Percentiles rank a stretch among this genome's conserved stretches.
phyloP scores from a whole-genome alignment of 2,329 filamentous ascomycete genomes.

The Plenodomus lindquistii region DNA sequence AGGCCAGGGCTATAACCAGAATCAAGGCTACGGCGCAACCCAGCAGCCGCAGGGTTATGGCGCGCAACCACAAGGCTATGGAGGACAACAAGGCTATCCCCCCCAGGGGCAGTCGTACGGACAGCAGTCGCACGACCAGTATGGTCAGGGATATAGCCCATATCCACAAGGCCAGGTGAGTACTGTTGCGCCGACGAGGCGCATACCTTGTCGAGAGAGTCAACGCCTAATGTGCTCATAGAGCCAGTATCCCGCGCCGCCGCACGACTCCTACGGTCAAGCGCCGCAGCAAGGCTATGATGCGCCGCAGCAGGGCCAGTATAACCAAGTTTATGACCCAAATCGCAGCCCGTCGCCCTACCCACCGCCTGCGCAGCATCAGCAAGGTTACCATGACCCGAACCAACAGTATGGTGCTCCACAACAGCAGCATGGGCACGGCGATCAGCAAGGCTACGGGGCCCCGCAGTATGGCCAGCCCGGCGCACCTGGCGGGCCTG shows the following conservation, averaged over 20 bases:
- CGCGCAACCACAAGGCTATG: constrained; percentile 13
- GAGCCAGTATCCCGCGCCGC: constrained; percentile 34
- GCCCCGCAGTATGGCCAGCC: constrained; percentile 47
- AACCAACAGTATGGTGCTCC: constrained; percentile 25
- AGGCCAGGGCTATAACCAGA: constrained; percentile 16
- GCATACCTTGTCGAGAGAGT: constrained; percentile 1
- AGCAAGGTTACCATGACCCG: constrained; percentile 22
- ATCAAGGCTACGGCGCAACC: constrained; percentile 27
- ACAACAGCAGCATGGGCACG: constrained; percentile 15
- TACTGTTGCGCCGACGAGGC: constrained; percentile 12
- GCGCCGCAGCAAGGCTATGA: constrained; percentile 32
- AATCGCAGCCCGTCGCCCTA: constrained; percentile 44
- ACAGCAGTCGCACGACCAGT: constrained; percentile 34
- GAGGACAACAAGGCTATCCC: constrained; percentile 14
- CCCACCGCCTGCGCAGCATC: constrained; percentile 33
- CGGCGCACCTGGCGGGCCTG: constrained; percentile 35
- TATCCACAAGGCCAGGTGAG: constrained; percentile 30
- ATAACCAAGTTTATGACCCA: constrained; percentile 40
- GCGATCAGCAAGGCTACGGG: constrained; percentile 27
- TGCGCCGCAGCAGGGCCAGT: constrained; percentile 32
- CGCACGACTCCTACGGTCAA: constrained; percentile 34
- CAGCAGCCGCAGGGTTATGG: constrained; percentile 31
- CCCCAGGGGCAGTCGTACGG: constrained; percentile 30
- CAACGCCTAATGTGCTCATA: constrained; percentile 18
- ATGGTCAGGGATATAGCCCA: constrained; percentile 11